Evolutionary conservation across 1,284 basidiomycete species (phyloP).

Genomic region (Heliocybe sulcata): DNA sequence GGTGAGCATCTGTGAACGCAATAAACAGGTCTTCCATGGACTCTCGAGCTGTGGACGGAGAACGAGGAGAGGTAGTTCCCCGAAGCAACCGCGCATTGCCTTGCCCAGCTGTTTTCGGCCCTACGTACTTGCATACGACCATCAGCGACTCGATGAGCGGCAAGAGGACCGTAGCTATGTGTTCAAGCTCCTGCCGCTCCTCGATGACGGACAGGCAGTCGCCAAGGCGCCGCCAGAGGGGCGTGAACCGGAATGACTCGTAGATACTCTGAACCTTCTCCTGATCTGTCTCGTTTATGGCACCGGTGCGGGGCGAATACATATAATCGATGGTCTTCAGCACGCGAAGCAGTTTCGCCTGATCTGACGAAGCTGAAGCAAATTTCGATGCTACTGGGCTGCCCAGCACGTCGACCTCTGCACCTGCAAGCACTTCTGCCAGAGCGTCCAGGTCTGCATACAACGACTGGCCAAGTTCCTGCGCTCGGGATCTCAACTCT

Average conservation of each 20-base stretch:
- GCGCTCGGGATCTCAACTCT: slow-evolving; percentile 79
- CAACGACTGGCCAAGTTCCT: slow-evolving; percentile 76
- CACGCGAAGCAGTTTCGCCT: slow-evolving; percentile 88
- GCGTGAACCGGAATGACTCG: slow-evolving; percentile 80
- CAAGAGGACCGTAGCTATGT: slow-evolving; percentile 84
- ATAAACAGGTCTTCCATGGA: slow-evolving; percentile 88
- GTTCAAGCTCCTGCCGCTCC: slow-evolving; percentile 72
- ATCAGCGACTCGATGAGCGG: slow-evolving; percentile 93
- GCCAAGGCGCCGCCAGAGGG: slow-evolving; percentile 81
- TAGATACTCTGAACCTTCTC: slow-evolving; percentile 84
- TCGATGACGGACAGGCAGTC: slow-evolving; percentile 82
- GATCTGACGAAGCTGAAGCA: slow-evolving; percentile 85
- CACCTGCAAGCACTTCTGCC: slow-evolving; percentile 48
- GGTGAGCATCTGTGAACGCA: slow-evolving; percentile 89
- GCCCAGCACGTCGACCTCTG: slow-evolving; percentile 49
- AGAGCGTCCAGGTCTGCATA: slow-evolving; percentile 76
- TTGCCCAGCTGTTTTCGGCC: slow-evolving; percentile 43
- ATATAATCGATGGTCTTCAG: slow-evolving; percentile 96
- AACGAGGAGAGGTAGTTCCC: slow-evolving; percentile 44
- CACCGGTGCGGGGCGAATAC: slow-evolving; percentile 63
- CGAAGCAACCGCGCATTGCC: slow-evolving; percentile 40
- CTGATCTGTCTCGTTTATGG: slow-evolving; percentile 47
- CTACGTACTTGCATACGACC: slow-evolving; percentile 97
- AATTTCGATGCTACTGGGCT: slow-evolving; percentile 79
- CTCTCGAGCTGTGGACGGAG: slow-evolving; percentile 58